phyloP scores from a whole-genome alignment of 768 basidiomycete genomes.

The Leccinum obscurum region DNA sequence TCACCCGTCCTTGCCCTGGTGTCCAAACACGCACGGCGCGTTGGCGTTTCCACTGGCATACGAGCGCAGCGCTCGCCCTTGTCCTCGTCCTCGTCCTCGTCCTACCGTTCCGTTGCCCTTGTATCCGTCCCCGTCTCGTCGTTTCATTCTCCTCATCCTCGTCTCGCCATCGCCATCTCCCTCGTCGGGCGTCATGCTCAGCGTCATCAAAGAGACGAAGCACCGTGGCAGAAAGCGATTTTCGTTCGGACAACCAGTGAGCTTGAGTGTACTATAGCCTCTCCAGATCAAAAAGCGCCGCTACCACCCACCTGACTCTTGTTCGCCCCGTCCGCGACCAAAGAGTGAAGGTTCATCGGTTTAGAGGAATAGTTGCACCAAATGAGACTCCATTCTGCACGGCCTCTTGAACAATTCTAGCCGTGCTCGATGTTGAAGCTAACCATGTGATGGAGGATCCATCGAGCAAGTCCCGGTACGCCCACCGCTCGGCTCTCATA shows the following conservation, averaged over 20 bases:
- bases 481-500: constrained; percentile 51
- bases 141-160: too few species aligned
- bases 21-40: too few species aligned
- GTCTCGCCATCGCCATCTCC: too few species aligned
- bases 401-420: constrained; percentile 57
- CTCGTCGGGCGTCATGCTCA: constrained; percentile 63
- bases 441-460: constrained; percentile 67
- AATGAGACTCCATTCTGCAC: constrained; percentile 56
- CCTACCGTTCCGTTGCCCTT: too few species aligned
- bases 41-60: too few species aligned
- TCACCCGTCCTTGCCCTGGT: too few species aligned
- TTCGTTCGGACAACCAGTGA: constrained; percentile 69
- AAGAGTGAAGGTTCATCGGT: neutral
- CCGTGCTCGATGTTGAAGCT: constrained; percentile 78
- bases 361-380: constrained; percentile 69
- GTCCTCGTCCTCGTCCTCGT: too few species aligned
- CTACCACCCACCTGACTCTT: constrained; percentile 43
- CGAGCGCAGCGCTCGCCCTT: too few species aligned
- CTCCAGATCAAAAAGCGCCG: constrained; percentile 2
- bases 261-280: constrained; percentile 35
- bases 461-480: constrained; percentile 65
- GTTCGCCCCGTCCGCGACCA: neutral
- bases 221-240: constrained; percentile 70
- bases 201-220: constrained; percentile 78
- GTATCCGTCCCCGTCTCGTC: too few species aligned